phyloP scores from a whole-genome alignment of 371 early-diverging fungal genomes.

The Nosema muscidifuracis region DNA sequence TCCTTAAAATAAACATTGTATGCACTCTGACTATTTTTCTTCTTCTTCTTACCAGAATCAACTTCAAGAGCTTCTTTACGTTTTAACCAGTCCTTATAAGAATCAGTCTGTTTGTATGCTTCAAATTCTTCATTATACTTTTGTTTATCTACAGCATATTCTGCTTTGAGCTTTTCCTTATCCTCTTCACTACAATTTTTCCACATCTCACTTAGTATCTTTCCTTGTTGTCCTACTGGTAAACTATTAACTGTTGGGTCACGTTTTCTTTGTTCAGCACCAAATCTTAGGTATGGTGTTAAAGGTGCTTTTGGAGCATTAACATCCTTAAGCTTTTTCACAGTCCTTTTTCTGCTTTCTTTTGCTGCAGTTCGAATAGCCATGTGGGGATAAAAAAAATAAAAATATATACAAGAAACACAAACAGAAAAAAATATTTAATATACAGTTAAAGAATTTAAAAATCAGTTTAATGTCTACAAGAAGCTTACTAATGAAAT shows the following conservation, averaged over 20 bases:
- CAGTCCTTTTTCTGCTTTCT: conserved; percentile 27
- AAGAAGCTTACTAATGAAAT: too few species aligned
- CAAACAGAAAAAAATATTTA: not conserved
- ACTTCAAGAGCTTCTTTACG: conserved; percentile 51
- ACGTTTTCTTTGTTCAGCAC: conserved; percentile 46
- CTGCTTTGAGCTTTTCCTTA: conserved; percentile 50
- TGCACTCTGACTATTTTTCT: conserved; percentile 15
- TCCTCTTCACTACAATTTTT: conserved; percentile 41
- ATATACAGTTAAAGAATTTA: not conserved
- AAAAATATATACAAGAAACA: not conserved
- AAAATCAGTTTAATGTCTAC: not conserved
- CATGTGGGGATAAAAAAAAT: conserved; percentile 15
- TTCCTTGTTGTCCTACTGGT: conserved; percentile 52
- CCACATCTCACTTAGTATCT: conserved; percentile 44
- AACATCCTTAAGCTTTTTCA: conserved; percentile 57
- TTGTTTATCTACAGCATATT: conserved; percentile 46
- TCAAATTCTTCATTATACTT: conserved; percentile 48
- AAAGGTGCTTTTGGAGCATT: conserved; percentile 63
- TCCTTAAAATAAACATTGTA: conserved; percentile 48
- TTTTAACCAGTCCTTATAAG: conserved; percentile 49
- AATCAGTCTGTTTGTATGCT: conserved; percentile 59
- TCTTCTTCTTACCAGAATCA: conserved; percentile 46
- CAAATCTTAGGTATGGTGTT: conserved; percentile 60
- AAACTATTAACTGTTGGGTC: conserved; percentile 30
- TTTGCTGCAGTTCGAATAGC: conserved; percentile 13